Conservation (phyloP, 495 filamentous ascomycete genomes). For the Tuber microsphaerosporum region DNA sequence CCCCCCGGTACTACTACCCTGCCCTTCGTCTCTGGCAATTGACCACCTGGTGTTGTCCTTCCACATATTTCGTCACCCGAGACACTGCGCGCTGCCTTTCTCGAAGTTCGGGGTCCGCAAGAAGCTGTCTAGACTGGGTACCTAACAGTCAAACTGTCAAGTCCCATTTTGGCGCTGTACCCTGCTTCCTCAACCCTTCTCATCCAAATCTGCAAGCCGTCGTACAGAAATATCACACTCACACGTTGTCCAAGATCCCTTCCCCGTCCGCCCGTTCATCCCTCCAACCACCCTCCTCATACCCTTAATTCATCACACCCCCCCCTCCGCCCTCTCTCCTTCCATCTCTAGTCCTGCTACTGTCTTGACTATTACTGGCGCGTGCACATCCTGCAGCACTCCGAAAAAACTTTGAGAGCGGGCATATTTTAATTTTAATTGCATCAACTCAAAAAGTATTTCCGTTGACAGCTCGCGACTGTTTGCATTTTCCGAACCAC, state of each 20-base stretch:
- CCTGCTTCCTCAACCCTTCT: slow-evolving; percentile 38
- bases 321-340: slow-evolving; percentile 33
- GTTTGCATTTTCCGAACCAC: slow-evolving; percentile 35
- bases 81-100: slow-evolving; percentile 38
- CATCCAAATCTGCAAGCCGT: slow-evolving; percentile 39
- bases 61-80: slow-evolving; percentile 41
- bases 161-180: slow-evolving; percentile 38
- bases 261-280: slow-evolving; percentile 37
- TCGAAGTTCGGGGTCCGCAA: slow-evolving; percentile 40
- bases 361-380: slow-evolving; percentile 39
- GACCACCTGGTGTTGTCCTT: slow-evolving; percentile 38
- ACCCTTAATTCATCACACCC: slow-evolving; percentile 12
- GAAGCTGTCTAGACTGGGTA: slow-evolving; percentile 33
- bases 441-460: slow-evolving; percentile 38
- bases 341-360: slow-evolving; percentile 30
- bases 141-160: slow-evolving; percentile 39
- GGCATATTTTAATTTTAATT: slow-evolving; percentile 38
- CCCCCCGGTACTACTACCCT: slow-evolving; percentile 23
- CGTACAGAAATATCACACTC: slow-evolving; percentile 39
- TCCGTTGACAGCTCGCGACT: slow-evolving; percentile 30
- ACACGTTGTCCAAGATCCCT: slow-evolving; percentile 38
- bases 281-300: slow-evolving; percentile 32
- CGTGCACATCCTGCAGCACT: slow-evolving; percentile 41
- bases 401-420: slow-evolving; percentile 38
- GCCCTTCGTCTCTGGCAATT: slow-evolving; percentile 29